Percentiles rank a stretch among this genome's conserved stretches.
Evolutionary conservation across 192 early-diverging fungal genomes (phyloP).

Genomic region (Obelidium mucronatum): DNA sequence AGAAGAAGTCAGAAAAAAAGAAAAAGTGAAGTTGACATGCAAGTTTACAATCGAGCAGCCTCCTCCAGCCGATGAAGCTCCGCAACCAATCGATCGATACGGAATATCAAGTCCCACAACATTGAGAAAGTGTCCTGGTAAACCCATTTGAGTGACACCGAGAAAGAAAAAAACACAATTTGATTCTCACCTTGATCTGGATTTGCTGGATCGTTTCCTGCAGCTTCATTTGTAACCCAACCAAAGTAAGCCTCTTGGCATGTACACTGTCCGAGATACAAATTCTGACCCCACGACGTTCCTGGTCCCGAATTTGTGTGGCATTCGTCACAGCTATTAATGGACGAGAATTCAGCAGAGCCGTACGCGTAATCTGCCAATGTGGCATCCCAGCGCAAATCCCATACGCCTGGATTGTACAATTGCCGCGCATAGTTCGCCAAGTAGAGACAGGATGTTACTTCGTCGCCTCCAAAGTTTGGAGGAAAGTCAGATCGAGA

Average conservation of each 20-base stretch:
- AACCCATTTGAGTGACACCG: background rate
- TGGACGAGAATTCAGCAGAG: background rate
- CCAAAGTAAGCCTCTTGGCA: slow-evolving; percentile 17
- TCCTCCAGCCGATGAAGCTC: background rate
- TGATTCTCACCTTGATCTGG: slow-evolving; percentile 10
- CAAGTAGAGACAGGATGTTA: background rate
- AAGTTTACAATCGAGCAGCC: background rate
- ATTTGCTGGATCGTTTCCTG: background rate
- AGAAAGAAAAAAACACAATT: background rate
- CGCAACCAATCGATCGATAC: slow-evolving; percentile 12
- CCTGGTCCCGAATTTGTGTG: slow-evolving; percentile 15
- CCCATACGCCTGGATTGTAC: slow-evolving; percentile 16
- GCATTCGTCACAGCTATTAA: background rate
- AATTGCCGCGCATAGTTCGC: slow-evolving; percentile 17
- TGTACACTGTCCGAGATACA: slow-evolving; percentile 3
- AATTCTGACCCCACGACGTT: slow-evolving; percentile 10
- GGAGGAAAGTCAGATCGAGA: slow-evolving; percentile 5
- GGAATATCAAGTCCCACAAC: background rate
- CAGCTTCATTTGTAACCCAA: slow-evolving; percentile 25
- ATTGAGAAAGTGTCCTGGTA: slow-evolving; percentile 9
- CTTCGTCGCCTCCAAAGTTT: background rate
- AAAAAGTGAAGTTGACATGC: background rate
- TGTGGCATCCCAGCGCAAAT: background rate
- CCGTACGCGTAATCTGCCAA: background rate
- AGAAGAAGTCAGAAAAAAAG: no score